Evolutionary conservation across 768 basidiomycete species (phyloP), one percentile per base, ranked within the genome.

Genomic region (Boletellus ananiceps): DNA sequence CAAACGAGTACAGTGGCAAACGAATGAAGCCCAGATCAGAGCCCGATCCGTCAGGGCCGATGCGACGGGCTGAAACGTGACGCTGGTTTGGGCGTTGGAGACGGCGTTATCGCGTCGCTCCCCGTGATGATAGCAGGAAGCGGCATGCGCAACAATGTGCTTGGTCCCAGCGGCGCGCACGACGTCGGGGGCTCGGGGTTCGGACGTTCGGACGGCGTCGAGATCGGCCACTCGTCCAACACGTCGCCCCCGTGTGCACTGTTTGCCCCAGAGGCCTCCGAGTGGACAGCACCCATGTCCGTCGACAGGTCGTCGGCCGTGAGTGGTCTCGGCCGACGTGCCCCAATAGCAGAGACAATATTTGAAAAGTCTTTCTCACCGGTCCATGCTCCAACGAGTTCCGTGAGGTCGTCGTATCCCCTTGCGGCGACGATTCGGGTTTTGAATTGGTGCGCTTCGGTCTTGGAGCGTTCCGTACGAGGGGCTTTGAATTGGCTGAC

Each of bases 401-500:
- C 71, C 0, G 71, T 72, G 57, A 86, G 59, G 18, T 74, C 76
- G 8, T 78, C 76, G 59, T 72, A 93, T 15, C 69, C 68, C 57
- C 92, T 93, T 23, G 86, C 79, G 44, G 74, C 70, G 18, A 78
- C 66, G 27, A 93, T 64, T 0, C 65, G 64, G 15, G 82, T 74
- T 43, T 78, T 77, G 40, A 84, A 66, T 2, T 69, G 67, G 45
- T 79, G 83, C 3, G 81, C 77, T 31, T 86, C 79, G 1, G 74
- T 67, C 59, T 85, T 89, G 32, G 73, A 76, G 38, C 82, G 68
- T 6, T 73, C 71, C 2, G 78, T 67, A 35, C 83, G 80, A 3
- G 75, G 65, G 2, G 82, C 83, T 60, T 86, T 87, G 77, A 94
- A 91, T 63, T 93, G 89, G 13, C 76, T 75, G 23, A 88, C 70